Conservation (phyloP, 768 basidiomycete species). For the Pholiota conissans region DNA sequence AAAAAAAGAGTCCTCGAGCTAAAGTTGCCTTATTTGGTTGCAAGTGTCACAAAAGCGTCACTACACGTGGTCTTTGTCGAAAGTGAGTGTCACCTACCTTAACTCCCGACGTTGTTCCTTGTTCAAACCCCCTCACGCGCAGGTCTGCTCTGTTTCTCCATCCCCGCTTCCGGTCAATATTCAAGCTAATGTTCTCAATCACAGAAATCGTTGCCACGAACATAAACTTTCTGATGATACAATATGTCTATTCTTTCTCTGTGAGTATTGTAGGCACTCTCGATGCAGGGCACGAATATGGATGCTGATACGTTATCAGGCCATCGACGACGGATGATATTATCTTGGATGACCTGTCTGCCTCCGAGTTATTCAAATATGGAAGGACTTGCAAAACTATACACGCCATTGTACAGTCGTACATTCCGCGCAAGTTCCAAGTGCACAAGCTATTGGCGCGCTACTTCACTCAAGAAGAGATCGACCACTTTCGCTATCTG, state of each 20-base stretch:
- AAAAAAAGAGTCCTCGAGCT: no score
- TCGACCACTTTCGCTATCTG: constrained; percentile 37
- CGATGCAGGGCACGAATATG: background rate
- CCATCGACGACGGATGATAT: constrained; percentile 6
- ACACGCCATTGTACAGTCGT: constrained; percentile 11
- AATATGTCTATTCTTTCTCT: background rate
- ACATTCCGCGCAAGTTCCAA: constrained; percentile 13
- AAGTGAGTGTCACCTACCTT: no score
- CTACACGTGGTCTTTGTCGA: no score
- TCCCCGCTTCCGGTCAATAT: no score
- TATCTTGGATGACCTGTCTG: background rate
- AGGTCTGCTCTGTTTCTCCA: no score
- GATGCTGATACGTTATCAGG: background rate
- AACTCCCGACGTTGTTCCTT: no score
- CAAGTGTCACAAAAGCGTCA: no score
- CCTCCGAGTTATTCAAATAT: background rate
- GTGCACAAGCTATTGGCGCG: constrained; percentile 4
- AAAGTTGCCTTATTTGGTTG: no score
- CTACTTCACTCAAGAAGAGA: constrained; percentile 25
- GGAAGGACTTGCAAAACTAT: background rate
- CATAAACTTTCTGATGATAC: no score
- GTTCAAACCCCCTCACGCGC: no score
- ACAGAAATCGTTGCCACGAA: no score
- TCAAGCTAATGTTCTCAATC: no score
- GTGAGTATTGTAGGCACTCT: background rate